Evolutionary conservation across 2,329 filamentous ascomycete species (phyloP), one percentile per base, ranked within the genome.

Genomic region (Colletotrichum sp.): DNA sequence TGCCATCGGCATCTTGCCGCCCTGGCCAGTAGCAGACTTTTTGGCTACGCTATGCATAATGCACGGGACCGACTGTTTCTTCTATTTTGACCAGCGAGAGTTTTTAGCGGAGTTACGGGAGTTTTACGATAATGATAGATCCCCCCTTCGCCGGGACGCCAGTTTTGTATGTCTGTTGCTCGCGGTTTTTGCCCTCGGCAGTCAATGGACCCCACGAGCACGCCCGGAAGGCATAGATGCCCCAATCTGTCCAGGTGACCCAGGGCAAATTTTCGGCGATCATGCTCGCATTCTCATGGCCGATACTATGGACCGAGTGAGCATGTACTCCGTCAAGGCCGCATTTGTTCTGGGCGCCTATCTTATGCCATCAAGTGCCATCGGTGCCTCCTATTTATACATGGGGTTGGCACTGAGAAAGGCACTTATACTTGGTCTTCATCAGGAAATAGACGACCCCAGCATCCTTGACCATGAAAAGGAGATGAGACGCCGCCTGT

Each of bases 301-400:
- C 1, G 83, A 84, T 36, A 74, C 84, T 1, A 82, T 85, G 26
- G 82, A 84, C 16, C 75, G 79, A 9, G 78, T 81, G 6, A 82
- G 79, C 32, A 55, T 84, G 6, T 75, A 79, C 24, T 82, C 82
- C 2, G 80, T 84, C 1, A 83, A 85, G 49, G 83, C 81, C 1
- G 78, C 80, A 1, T 84, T 82, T 26, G 68, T 84, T 6, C 32
- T 85, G 5, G 82, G 83, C 2, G 82, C 84, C 13, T 85, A 85
- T 65, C 77, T 84, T 8, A 78, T 85, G 78, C 83, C 83, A 3
- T 77, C 80, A 26, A 83, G 79, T 69, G 82, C 84, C 0, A 80
- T 84, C 44, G 82, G 82, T 7, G 81, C 82, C 5, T 83, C 83
- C 0, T 82, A 82, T 28, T 69, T 82, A 8, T 82, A 82, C 30